Base-by-base conservation (phyloP, 148 eudicot genomes). In the Heliamphora exappendiculata region DNA sequence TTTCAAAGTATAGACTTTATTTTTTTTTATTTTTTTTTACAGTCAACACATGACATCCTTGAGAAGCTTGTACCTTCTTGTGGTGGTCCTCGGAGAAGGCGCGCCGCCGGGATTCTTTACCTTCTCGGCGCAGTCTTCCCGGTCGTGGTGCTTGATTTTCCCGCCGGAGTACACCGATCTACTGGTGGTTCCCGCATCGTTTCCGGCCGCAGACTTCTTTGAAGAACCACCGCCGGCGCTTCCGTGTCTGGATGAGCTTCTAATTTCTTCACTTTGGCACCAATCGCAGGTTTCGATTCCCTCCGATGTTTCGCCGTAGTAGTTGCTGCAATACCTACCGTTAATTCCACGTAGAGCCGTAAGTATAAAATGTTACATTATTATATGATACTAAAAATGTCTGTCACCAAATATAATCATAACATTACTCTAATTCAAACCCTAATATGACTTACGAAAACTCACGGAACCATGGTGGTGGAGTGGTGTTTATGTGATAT, bases 251-350 rank as follows among this genome's bases (percentile, higher is more conserved):
- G 77, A 45, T 11, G 75, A 60, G 53, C 73, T 78, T 57, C 73
- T 81, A 62, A 17, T 62, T 49, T 80, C 81, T 54, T 87, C 92
- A 63, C 87, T 78, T 78, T 87, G 88, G 77, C 92, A 89, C 89
- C 89, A 89, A 60, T 89, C 89, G 14, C 92, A 89, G 10, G 76
- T 75, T 44, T 78, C 83, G n/a, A 82, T 83, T 19, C 79, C 67
- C 60, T 81, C 84, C n/a, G 89, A 79, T 29, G 74, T 70, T 70
- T 83, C 87, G 53, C 79, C 75, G 73, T 89, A 89, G 81, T 86
- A 88, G 87, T 82, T 89, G 88, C 92, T 89, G 67, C 92, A 89
- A 75, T 89, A 89, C 84, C 92, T 89, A 73, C 65, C 70, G 37
- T 9, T 7, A 5, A 2, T 7, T 8, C 16, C 36, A 54, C 9